A percentile compares a stretch with the other conserved stretches of the same genome.
Conservation (phyloP, 108 stramenopile species). For the Skeletonema grethae region DNA sequence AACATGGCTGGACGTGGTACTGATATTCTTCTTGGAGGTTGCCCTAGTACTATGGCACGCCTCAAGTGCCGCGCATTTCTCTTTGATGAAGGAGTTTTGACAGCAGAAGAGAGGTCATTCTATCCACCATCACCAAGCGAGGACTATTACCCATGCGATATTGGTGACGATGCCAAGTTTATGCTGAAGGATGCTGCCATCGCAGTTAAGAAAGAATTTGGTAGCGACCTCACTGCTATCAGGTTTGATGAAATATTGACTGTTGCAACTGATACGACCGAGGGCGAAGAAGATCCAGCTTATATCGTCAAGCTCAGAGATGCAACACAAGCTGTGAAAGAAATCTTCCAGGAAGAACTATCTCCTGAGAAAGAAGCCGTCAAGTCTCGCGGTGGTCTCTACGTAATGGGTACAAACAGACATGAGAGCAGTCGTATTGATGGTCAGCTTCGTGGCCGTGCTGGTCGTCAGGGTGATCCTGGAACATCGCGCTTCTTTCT, state of each 20-base stretch:
- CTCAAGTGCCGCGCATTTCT: slow-evolving; percentile 73
- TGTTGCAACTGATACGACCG: slow-evolving; percentile 90
- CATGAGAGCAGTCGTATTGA: slow-evolving; percentile 95
- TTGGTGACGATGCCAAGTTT: slow-evolving; percentile 64
- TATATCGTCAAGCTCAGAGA: slow-evolving; percentile 79
- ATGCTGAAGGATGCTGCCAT: slow-evolving; percentile 70
- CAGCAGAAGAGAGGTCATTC: slow-evolving; percentile 53
- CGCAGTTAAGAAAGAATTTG: slow-evolving; percentile 65
- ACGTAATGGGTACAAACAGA: slow-evolving; percentile 95
- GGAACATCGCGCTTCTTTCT: slow-evolving; percentile 94
- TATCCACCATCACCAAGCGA: slow-evolving; percentile 77
- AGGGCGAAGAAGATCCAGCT: slow-evolving; percentile 80
- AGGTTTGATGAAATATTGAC: slow-evolving; percentile 88
- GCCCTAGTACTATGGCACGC: slow-evolving; percentile 87
- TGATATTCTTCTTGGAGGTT: slow-evolving; percentile 95
- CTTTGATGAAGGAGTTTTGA: slow-evolving; percentile 68
- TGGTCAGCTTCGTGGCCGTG: slow-evolving; percentile 91
- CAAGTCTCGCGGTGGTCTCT: slow-evolving; percentile 84
- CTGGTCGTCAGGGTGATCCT: slow-evolving; percentile 95
- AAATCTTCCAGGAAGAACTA: slow-evolving; percentile 66
- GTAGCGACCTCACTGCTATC: slow-evolving; percentile 63
- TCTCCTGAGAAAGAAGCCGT: slow-evolving; percentile 85
- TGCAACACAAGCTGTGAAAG: slow-evolving; percentile 78
- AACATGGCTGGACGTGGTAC: slow-evolving; percentile 98
- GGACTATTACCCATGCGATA: slow-evolving; percentile 75